Evolutionary conservation across 2,329 filamentous ascomycete species (phyloP).

Genomic region (Fusarium sulawesiense): DNA sequence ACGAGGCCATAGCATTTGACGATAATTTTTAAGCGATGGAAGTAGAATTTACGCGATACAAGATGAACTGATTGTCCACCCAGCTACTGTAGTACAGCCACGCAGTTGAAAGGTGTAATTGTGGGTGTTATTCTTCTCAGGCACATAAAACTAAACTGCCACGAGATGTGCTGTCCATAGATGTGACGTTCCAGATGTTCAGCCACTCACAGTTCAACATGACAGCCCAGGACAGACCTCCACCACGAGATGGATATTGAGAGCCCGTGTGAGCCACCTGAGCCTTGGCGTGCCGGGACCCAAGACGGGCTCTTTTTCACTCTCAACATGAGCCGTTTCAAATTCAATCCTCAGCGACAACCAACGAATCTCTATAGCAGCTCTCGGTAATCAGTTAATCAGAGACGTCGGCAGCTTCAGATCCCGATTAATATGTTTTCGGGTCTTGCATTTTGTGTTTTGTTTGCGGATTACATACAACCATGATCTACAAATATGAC

Average conservation of each 20-base stretch:
- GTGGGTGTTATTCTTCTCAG: background rate
- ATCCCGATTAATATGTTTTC: conserved; percentile 23
- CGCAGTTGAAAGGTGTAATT: no score
- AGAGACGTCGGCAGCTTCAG: conserved; percentile 28
- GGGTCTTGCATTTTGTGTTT: conserved; percentile 13
- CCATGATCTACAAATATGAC: conserved; percentile 25
- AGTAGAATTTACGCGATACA: conserved; percentile 4
- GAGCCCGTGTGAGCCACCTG: conserved; percentile 22
- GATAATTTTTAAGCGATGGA: conserved; percentile 4
- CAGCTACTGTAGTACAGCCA: no score
- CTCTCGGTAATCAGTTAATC: conserved; percentile 2
- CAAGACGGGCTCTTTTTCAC: conserved; percentile 14
- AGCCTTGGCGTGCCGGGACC: conserved; percentile 28
- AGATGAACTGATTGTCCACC: background rate
- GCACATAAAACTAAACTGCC: background rate
- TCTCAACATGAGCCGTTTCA: conserved; percentile 32
- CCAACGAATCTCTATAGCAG: background rate
- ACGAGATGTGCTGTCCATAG: conserved; percentile 2
- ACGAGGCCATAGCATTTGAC: conserved; percentile 29
- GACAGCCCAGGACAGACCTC: conserved; percentile 12
- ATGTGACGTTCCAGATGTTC: background rate
- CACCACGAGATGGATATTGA: conserved; percentile 10
- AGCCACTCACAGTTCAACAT: background rate
- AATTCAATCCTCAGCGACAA: conserved; percentile 7
- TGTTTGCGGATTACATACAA: conserved; percentile 7